Evolutionary conservation across 2,329 filamentous ascomycete genomes (phyloP), one percentile per base, ranked within the genome.

Genomic region (Mollisia scopiformis): DNA sequence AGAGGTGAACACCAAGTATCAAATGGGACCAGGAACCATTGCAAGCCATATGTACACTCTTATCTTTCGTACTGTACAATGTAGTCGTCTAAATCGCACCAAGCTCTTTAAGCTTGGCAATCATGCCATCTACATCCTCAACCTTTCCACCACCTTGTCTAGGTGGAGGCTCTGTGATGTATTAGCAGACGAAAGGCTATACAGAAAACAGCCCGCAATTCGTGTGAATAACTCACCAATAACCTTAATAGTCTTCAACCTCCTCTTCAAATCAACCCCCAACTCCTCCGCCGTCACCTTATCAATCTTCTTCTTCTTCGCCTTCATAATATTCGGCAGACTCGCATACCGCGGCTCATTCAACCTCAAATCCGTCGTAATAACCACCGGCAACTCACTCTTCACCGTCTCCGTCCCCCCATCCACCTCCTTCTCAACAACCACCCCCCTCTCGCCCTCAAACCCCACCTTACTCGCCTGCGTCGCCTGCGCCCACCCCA

Each of bases 271-370:
- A 70, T 93, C 88, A 46, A 97, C 78, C 1, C 91, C 92, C 76
- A 91, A 90, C 74, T 99, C 95, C 59, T 81, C 84, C 75, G 97
- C 76, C 67, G 85, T 92, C 84, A 92, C 90, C 89, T 97, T 98
- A 72, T 95, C 92, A 70, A 99, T 74, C 73, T 91, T 91, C 90
- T 99, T 99, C 91, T 98, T 99, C 90, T 99, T 99, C 56, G 95
- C 95, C 89, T 98, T 99, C 95, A 99, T 99, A 68, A 99, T 98
- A 75, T 98, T 98, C 54, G 93, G 94, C 85, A 99, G 77, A 77
- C 88, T 97, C 23, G 94, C 95, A 76, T 97, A 99, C 66, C 95
- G 83, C 62, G 95, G 95, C 85, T 96, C 92, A 74, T 99, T 99
- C 76, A 99, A 80, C 55, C 95, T 82, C 79, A 99, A 77, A 81